Conservation (phyloP, 768 basidiomycete genomes). For the Russula foetens region DNA sequence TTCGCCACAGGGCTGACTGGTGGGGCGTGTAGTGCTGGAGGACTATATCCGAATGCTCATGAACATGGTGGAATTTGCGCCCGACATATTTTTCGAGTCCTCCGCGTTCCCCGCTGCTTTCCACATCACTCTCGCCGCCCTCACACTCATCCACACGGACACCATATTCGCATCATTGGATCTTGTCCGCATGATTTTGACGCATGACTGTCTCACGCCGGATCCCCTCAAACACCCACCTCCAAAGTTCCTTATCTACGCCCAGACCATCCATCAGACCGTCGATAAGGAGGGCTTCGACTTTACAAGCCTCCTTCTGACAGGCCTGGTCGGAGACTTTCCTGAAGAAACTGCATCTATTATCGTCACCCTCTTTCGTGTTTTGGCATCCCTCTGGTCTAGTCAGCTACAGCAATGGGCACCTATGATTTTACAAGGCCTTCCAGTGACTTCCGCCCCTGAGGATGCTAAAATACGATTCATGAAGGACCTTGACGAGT, state of each 20-base stretch:
- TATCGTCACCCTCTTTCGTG: constrained; percentile 73
- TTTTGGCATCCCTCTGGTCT: constrained; percentile 59
- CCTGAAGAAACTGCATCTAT: constrained; percentile 72
- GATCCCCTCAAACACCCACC: constrained; percentile 36
- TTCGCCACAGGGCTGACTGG: not conserved
- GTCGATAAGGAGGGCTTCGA: constrained; percentile 66
- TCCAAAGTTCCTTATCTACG: constrained; percentile 55
- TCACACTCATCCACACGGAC: constrained; percentile 77
- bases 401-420: constrained; percentile 65
- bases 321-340: constrained; percentile 80
- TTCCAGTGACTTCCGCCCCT: constrained; percentile 55
- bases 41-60: constrained; percentile 83
- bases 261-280: constrained; percentile 49
- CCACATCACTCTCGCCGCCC: constrained; percentile 63
- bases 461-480: constrained; percentile 63
- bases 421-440: constrained; percentile 57
- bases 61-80: constrained; percentile 56
- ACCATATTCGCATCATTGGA: constrained; percentile 79
- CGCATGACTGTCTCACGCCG: constrained; percentile 60
- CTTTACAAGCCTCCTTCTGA: constrained; percentile 59
- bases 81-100: constrained; percentile 74
- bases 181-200: constrained; percentile 64
- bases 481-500: constrained; percentile 68
- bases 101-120: constrained; percentile 72
- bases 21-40: constrained; percentile 65